These are phyloP conservation scores for Penicillium corylophilum DNA, from an alignment of 2,329 filamentous ascomycete genomes.

Conservation along the genomic window DNA sequence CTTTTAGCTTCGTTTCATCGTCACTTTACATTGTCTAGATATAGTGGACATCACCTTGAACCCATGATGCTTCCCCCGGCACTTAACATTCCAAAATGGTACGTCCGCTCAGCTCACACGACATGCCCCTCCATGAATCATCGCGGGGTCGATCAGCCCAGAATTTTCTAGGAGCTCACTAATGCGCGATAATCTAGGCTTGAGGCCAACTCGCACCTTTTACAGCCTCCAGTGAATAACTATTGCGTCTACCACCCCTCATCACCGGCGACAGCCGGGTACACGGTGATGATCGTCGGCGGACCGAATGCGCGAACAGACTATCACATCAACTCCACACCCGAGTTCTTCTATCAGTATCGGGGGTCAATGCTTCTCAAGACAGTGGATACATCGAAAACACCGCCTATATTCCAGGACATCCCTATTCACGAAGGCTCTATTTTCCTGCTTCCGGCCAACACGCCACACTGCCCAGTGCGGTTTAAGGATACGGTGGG, in stretches of 20 bases:
- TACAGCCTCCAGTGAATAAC: slow-evolving; percentile 94
- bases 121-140: slow-evolving; percentile 18
- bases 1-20: background rate
- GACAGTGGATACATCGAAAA: slow-evolving; percentile 67
- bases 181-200: slow-evolving; percentile 61
- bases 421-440: slow-evolving; percentile 89
- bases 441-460: slow-evolving; percentile 88
- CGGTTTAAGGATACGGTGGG: slow-evolving; percentile 93
- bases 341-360: slow-evolving; percentile 98
- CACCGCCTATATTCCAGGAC: slow-evolving; percentile 66
- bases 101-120: slow-evolving; percentile 3
- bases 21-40: background rate
- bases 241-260: slow-evolving; percentile 84
- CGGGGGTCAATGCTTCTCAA: slow-evolving; percentile 91
- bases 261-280: slow-evolving; percentile 74
- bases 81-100: slow-evolving; percentile 50
- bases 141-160: slow-evolving; percentile 7
- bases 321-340: slow-evolving; percentile 96
- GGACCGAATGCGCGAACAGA: slow-evolving; percentile 94
- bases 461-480: slow-evolving; percentile 95
- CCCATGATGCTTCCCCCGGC: slow-evolving; percentile 38
- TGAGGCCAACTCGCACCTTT: slow-evolving; percentile 83
- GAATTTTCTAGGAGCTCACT: background rate
- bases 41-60: background rate
- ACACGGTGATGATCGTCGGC: slow-evolving; percentile 90